Evolutionary conservation across 2,329 filamentous ascomycete species (phyloP).

Genomic region (Aspergillus texensis): DNA sequence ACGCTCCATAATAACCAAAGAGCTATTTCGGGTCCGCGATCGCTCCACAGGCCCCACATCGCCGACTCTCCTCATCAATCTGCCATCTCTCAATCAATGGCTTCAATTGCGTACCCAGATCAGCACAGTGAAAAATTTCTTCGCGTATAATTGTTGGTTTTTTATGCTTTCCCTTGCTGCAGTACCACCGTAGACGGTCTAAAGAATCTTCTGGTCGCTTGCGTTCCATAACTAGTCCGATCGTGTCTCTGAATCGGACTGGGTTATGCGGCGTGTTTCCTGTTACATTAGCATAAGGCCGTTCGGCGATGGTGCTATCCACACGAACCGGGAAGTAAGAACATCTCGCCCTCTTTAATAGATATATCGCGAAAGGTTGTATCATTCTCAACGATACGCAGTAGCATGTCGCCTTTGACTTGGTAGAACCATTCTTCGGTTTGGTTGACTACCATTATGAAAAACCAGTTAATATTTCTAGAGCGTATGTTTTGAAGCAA

Average conservation of each 20-base stretch:
- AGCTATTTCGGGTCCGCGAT: slow-evolving; percentile 15
- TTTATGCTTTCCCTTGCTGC: slow-evolving; percentile 12
- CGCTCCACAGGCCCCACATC: slow-evolving; percentile 16
- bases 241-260: slow-evolving; percentile 81
- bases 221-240: slow-evolving; percentile 86
- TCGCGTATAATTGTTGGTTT: slow-evolving; percentile 18
- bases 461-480: neutral
- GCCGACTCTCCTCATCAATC: slow-evolving; percentile 14
- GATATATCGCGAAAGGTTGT: slow-evolving; percentile 17
- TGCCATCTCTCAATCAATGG: slow-evolving; percentile 20
- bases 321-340: slow-evolving; percentile 16
- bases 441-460: slow-evolving; percentile 14
- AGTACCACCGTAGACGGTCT: slow-evolving; percentile 82
- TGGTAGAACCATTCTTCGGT: slow-evolving; percentile 27
- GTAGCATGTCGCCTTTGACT: slow-evolving; percentile 22
- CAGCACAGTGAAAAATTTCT: slow-evolving; percentile 19
- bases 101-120: slow-evolving; percentile 20
- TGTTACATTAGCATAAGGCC: neutral
- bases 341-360: slow-evolving; percentile 22
- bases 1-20: neutral
- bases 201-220: slow-evolving; percentile 67
- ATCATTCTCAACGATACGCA: slow-evolving; percentile 19
- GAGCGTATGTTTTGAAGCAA: neutral
- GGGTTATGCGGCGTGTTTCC: slow-evolving; percentile 78
- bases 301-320: neutral